A percentile compares a stretch with the other conserved stretches of the same genome.
Evolutionary conservation across 2,329 filamentous ascomycete species (phyloP).

Genomic region (Claviceps humidiphila): DNA sequence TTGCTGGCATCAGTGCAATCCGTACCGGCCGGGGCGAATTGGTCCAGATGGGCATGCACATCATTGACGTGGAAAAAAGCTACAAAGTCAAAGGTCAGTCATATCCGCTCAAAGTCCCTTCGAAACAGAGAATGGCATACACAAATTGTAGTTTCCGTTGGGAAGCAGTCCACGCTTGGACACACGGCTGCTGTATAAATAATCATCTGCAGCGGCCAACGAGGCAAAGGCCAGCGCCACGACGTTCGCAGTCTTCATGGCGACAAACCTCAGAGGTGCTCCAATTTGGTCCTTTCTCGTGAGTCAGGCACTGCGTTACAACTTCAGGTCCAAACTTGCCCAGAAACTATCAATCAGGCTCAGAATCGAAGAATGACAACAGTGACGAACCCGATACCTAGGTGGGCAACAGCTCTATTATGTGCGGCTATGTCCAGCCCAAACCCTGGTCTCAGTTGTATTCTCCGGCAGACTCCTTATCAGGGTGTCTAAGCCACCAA

Average conservation of each 20-base stretch:
- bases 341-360: no score
- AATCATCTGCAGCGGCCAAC: conserved; percentile 5
- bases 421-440: not conserved
- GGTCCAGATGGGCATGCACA: conserved; percentile 52
- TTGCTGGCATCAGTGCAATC: conserved; percentile 43
- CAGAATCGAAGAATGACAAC: not conserved
- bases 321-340: not conserved
- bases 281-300: no score
- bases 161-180: conserved; percentile 4
- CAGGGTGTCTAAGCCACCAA: not conserved
- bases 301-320: not conserved
- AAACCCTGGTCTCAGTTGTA: not conserved
- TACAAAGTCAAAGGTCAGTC: conserved; percentile 7
- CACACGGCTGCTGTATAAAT: conserved; percentile 5
- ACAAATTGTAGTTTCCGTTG: conserved; percentile 6
- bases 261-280: not conserved
- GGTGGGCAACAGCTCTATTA: not conserved
- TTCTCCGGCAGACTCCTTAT: no score
- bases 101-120: not conserved
- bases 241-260: conserved; percentile 1
- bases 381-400: not conserved
- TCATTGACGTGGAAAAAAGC: conserved; percentile 59
- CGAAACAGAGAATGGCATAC: not conserved
- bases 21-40: conserved; percentile 47
- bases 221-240: conserved; percentile 2